Evolutionary conservation across 805 yeast genomes (phyloP).

Genomic region (Tetrapisispora fleetii): DNA sequence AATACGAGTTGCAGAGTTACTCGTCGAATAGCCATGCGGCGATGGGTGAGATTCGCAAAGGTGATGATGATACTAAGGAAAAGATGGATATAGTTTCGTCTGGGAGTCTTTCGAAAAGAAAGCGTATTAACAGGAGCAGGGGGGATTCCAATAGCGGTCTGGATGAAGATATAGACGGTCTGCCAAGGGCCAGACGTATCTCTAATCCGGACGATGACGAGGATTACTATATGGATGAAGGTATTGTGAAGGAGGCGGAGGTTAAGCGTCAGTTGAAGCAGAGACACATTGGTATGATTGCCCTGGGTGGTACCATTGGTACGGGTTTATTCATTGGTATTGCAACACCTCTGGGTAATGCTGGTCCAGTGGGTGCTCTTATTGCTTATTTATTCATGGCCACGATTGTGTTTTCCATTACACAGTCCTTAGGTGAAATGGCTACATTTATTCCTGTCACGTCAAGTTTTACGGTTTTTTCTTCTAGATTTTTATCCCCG

Average conservation of each 20-base stretch:
- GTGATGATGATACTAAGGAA: background rate
- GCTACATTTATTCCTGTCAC: conserved; percentile 66
- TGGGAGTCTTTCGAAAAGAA: background rate
- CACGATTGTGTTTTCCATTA: conserved; percentile 51
- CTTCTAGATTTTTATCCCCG: conserved; percentile 59
- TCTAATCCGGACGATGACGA: background rate
- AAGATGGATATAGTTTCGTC: background rate
- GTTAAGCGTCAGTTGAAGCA: conserved; percentile 53
- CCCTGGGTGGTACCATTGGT: conserved; percentile 73
- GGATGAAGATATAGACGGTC: background rate
- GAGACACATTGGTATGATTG: conserved; percentile 66
- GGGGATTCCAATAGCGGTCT: background rate
- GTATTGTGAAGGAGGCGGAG: conserved; percentile 30
- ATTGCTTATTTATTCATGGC: conserved; percentile 61
- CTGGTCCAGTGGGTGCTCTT: conserved; percentile 63
- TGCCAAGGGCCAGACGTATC: background rate
- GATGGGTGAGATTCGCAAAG: background rate
- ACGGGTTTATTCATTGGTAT: conserved; percentile 68
- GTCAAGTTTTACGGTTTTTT: conserved; percentile 58
- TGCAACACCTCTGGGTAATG: conserved; percentile 40
- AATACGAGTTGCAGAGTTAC: conserved; percentile 2
- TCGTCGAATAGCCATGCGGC: background rate
- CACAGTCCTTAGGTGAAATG: conserved; percentile 73
- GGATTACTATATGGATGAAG: conserved; percentile 5
- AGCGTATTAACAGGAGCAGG: background rate